Evolutionary conservation across 2,329 filamentous ascomycete species (phyloP), one percentile per base, ranked within the genome.

Genomic region (Clonostachys byssicola): DNA sequence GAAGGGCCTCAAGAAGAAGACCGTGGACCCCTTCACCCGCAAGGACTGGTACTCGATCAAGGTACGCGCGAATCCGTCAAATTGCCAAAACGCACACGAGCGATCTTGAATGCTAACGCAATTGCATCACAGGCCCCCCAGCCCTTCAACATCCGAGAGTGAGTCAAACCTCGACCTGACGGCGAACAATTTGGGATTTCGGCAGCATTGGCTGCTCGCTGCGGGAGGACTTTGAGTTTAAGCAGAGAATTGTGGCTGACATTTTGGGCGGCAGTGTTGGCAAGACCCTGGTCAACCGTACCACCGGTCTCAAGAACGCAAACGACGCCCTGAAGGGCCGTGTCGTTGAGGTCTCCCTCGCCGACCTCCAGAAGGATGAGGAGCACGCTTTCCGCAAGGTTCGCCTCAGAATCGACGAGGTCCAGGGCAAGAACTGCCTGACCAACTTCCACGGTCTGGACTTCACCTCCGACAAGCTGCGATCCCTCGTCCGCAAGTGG

Each of bases 1-100:
- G 90, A 99, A 99, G 86, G 92, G 94, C 76, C 83, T 97, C 73
- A 97, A 97, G 90, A 97, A 99, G 92, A 92, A 92, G 81, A 92
- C 92, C 68, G 80, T 87, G 65, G 94, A 99, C 76, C 92, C 94
- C 68, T 97, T 97, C 83, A 84, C 92, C 68, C 89, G 92, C 73
- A 99, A 99, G 85, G 94, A 97, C 75, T 97, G 95, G 89, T 99
- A 92, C 81, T 89, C 87, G 67, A 86, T 99, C 77, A 97, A 97
- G 86, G 87, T 89, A 68, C 60, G 78, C 47, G 23, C 13, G 34
- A 30, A 2, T 13, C 17, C 16, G 5, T 36, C 23, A 23, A 34
- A 17, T 40, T 34, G 34, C 18, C 5, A 47, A 41, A 30, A 30
- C 23, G 9, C 23, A 30, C 23, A 30, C 23, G 23, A 30, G 23